Percentiles rank a stretch among this genome's conserved stretches.
Evolutionary conservation across 768 basidiomycete species (phyloP).

Genomic region (Suillus cothurnatus): DNA sequence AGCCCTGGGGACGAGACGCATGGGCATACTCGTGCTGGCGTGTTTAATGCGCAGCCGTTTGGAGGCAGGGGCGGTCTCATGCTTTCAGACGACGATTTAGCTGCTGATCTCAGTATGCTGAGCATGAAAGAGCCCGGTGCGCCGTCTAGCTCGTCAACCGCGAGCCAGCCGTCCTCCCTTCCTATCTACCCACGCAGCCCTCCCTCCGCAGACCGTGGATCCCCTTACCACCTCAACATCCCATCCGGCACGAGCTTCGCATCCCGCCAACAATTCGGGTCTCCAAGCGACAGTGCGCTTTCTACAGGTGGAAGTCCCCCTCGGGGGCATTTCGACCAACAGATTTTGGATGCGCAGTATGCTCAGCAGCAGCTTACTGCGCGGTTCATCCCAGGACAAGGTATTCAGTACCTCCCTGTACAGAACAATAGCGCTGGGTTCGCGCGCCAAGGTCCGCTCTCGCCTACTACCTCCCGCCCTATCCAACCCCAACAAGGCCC

Average conservation of each 20-base stretch:
- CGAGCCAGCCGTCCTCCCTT: constrained; percentile 73
- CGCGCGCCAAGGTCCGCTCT: constrained; percentile 51
- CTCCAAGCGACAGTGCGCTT: constrained; percentile 64
- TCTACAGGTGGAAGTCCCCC: constrained; percentile 55
- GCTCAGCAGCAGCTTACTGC: constrained; percentile 46
- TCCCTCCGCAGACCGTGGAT: constrained; percentile 50
- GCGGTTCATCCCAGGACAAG: constrained; percentile 66
- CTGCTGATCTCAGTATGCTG: constrained; percentile 65
- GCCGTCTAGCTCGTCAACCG: constrained; percentile 25
- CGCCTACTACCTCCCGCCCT: constrained; percentile 42
- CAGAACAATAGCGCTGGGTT: constrained; percentile 36
- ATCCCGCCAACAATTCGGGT: constrained; percentile 52
- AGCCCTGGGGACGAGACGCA: constrained; percentile 40
- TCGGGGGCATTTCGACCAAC: constrained; percentile 47
- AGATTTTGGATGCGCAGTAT: constrained; percentile 40
- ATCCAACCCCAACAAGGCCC: constrained; percentile 32
- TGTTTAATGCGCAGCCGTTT: constrained; percentile 35
- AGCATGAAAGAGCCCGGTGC: constrained; percentile 47
- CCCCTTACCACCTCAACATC: constrained; percentile 63
- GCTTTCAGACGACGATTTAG: constrained; percentile 81
- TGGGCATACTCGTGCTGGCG: constrained; percentile 26
- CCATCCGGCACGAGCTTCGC: constrained; percentile 45
- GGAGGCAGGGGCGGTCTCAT: constrained; percentile 60
- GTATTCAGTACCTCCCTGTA: constrained; percentile 57
- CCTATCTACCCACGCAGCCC: constrained; percentile 77